Conservation (phyloP, 495 filamentous ascomycete species). For the Thermothielavioides terrestris region DNA sequence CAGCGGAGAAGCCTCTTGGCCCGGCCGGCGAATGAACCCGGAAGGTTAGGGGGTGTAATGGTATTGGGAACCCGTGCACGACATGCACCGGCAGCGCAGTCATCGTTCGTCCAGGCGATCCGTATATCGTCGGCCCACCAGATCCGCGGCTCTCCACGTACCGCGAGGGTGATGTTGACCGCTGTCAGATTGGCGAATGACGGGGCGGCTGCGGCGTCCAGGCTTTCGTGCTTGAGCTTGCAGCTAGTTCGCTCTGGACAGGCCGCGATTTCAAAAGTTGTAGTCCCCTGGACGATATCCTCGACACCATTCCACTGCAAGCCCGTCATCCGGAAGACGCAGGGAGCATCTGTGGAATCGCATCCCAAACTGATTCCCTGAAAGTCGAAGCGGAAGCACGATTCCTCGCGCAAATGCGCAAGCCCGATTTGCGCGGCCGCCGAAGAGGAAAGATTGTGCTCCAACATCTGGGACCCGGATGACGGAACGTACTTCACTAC, state of each 20-base stretch:
- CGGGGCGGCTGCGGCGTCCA: slow-evolving; percentile 15
- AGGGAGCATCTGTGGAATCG: slow-evolving; percentile 27
- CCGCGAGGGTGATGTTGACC: slow-evolving; percentile 27
- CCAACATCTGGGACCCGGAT: slow-evolving; percentile 32
- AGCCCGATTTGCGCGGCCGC: slow-evolving; percentile 30
- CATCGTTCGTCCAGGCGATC: slow-evolving; percentile 35
- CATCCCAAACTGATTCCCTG: slow-evolving; percentile 33
- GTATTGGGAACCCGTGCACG: slow-evolving; percentile 29
- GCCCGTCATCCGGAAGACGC: slow-evolving; percentile 33
- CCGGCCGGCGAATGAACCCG: slow-evolving; percentile 20
- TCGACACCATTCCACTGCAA: slow-evolving; percentile 22
- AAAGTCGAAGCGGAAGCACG: slow-evolving; percentile 38
- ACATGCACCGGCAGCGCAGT: slow-evolving; percentile 31
- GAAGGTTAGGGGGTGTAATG: too few species aligned
- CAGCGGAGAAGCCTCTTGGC: too few species aligned
- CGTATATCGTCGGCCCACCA: slow-evolving; percentile 41
- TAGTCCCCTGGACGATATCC: slow-evolving; percentile 16
- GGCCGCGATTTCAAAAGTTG: slow-evolving; percentile 25
- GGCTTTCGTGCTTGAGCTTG: slow-evolving; percentile 22
- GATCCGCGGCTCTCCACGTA: slow-evolving; percentile 16
- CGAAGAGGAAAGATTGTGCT: slow-evolving; percentile 21
- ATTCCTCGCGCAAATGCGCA: slow-evolving; percentile 22
- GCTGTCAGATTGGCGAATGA: slow-evolving; percentile 33
- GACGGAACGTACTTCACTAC: slow-evolving; percentile 25
- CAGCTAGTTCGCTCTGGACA: slow-evolving; percentile 26